phyloP scores from a whole-genome alignment of 768 basidiomycete species.

The Russula dissimulans region DNA sequence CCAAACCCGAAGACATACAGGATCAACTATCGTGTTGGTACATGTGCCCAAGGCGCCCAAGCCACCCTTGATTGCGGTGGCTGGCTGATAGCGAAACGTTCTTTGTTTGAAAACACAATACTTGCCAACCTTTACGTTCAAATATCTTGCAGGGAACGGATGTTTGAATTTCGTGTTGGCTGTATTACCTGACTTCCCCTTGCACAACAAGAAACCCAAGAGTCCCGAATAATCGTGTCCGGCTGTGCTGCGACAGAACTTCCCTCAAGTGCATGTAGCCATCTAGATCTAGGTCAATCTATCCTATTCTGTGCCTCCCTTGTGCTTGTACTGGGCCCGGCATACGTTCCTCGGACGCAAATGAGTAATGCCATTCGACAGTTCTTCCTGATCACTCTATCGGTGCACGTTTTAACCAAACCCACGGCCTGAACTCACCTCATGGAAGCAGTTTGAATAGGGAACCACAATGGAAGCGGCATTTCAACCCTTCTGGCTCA shows the following conservation, averaged over 20 bases:
- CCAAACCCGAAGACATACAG: background rate
- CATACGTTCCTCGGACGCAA: background rate
- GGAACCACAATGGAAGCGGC: background rate
- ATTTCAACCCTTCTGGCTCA: too few relatives aligned
- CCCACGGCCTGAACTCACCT: conserved; percentile 3
- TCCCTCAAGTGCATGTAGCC: background rate
- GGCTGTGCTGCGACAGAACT: too few relatives aligned
- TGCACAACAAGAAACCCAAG: too few relatives aligned
- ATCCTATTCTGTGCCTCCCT: background rate
- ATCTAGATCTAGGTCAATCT: background rate
- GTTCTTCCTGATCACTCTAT: background rate
- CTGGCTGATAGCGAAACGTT: too few relatives aligned
- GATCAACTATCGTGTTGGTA: background rate
- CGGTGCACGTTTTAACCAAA: background rate
- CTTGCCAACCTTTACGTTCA: too few relatives aligned
- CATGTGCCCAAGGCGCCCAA: background rate
- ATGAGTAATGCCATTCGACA: background rate
- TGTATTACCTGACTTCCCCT: too few relatives aligned
- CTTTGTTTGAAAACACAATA: too few relatives aligned
- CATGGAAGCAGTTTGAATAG: background rate
- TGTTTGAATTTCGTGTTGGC: too few relatives aligned
- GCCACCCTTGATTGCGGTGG: background rate
- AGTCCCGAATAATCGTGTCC: too few relatives aligned
- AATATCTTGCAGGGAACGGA: too few relatives aligned
- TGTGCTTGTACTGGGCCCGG: background rate